phyloP scores from a whole-genome alignment of 306 rosid genomes.

The Glycine soja region DNA sequence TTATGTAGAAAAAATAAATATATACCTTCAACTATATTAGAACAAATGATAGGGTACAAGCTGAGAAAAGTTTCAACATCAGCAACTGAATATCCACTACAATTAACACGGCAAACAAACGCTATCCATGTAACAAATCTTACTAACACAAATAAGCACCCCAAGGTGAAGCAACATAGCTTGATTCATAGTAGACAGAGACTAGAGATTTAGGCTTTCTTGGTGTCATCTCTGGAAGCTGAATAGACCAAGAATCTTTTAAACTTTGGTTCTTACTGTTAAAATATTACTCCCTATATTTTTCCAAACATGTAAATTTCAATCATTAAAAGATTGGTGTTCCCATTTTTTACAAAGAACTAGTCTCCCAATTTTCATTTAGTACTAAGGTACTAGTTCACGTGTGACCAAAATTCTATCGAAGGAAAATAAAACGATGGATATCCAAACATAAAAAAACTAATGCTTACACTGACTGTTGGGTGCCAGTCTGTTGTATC shows the following conservation, averaged over 20 bases:
- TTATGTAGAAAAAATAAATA: not conserved
- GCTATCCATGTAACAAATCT: constrained; percentile 17
- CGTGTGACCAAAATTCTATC: not conserved
- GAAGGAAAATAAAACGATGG: not conserved
- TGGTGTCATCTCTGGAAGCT: constrained; percentile 47
- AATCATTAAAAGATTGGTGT: not conserved
- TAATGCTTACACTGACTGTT: constrained; percentile 63
- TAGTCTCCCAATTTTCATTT: not conserved
- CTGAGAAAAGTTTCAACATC: constrained; percentile 24
- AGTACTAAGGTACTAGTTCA: not conserved
- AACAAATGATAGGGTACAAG: constrained; percentile 43
- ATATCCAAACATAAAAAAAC: constrained; percentile 12
- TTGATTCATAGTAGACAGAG: constrained; percentile 32
- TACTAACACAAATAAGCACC: constrained; percentile 38
- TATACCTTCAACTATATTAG: constrained; percentile 32
- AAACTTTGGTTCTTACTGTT: constrained; percentile 3
- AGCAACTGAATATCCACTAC: constrained; percentile 28
- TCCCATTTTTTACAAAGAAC: not conserved
- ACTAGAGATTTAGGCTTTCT: constrained; percentile 45
- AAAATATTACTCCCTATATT: not conserved
- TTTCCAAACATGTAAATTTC: not conserved
- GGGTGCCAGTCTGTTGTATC: constrained; percentile 69
- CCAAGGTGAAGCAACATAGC: constrained; percentile 42
- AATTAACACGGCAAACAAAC: constrained; percentile 21
- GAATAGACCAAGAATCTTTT: constrained; percentile 36